Percentiles rank a stretch among this genome's conserved stretches.
Evolutionary conservation across 495 filamentous ascomycete genomes (phyloP).

Genomic region (Acidiella bohemica): DNA sequence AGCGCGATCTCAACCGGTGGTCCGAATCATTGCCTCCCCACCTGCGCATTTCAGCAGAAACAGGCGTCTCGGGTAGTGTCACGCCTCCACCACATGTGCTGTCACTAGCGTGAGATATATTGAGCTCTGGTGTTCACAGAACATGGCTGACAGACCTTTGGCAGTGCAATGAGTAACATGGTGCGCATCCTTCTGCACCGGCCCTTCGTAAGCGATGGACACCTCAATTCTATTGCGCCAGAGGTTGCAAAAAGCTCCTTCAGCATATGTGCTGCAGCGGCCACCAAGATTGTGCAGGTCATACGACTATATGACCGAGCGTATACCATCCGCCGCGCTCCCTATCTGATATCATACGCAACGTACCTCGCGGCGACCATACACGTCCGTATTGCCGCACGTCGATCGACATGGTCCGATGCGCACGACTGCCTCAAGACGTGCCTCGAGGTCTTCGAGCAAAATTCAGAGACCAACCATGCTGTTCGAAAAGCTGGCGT

Average conservation of each 20-base stretch:
- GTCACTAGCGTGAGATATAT: not conserved
- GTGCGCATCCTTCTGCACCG: constrained; percentile 24
- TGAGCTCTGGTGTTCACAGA: too few species aligned
- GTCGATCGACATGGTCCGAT: not conserved
- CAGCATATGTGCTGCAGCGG: constrained; percentile 21
- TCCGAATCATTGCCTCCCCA: not conserved
- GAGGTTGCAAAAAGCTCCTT: constrained; percentile 22
- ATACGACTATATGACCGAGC: constrained; percentile 22
- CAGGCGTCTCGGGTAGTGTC: not conserved
- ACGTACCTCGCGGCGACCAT: constrained; percentile 32
- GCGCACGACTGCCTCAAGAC: not conserved
- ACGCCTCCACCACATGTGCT: not conserved
- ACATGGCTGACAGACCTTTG: too few species aligned
- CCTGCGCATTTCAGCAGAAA: not conserved
- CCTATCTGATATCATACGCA: constrained; percentile 32
- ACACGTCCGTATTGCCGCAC: constrained; percentile 28
- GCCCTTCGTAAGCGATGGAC: constrained; percentile 22
- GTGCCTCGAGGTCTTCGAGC: not conserved
- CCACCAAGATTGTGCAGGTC: constrained; percentile 16
- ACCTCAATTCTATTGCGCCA: constrained; percentile 17
- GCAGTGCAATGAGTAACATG: constrained; percentile 11
- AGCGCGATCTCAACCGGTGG: not conserved
- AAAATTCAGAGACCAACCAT: not conserved
- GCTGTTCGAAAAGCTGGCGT: not conserved
- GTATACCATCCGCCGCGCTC: constrained; percentile 25